These are phyloP conservation scores for Fusarium sp. DNA, from an alignment of 2,329 filamentous ascomycete species.

Conservation along the genomic window DNA sequence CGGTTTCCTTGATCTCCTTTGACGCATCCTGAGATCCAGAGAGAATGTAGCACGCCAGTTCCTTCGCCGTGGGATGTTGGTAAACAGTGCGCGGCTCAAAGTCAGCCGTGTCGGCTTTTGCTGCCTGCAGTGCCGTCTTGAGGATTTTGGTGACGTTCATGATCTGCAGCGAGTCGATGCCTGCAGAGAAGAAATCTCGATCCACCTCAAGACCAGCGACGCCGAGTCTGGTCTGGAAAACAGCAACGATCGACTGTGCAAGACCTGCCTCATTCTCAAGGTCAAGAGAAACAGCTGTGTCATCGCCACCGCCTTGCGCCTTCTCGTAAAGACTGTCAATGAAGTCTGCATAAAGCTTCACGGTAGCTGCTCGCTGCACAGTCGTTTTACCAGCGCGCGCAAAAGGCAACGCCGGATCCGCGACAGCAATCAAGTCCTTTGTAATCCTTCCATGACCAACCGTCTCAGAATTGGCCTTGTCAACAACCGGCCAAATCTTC, in stretches of 20 bases:
- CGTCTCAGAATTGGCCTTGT: not conserved
- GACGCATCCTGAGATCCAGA: fast-evolving
- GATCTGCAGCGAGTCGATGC: not conserved
- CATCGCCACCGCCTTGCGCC: not conserved
- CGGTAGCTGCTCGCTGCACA: not conserved
- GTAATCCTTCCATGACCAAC: slow-evolving; percentile 6
- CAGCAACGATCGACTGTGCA: not conserved
- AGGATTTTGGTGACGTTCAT: not conserved
- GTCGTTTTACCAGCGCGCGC: not conserved
- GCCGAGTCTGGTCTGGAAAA: not conserved
- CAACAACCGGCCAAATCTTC: not conserved
- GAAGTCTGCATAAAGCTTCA: not conserved
- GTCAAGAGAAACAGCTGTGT: not conserved
- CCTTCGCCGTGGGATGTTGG: not conserved
- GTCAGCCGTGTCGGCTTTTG: fast-evolving
- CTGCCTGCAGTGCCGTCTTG: fast-evolving
- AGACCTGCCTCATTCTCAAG: fast-evolving
- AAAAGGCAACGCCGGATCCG: not conserved
- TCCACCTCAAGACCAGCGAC: not conserved
- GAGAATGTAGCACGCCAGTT: not conserved
- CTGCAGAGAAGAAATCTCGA: not conserved
- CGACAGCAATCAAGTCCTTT: not conserved
- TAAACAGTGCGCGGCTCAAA: not conserved
- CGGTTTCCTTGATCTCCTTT: not conserved
- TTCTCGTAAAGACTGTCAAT: not conserved